These are phyloP conservation scores for Cytospora schulzeri DNA, from an alignment of 2,329 filamentous ascomycete genomes.

Conservation along the genomic window DNA sequence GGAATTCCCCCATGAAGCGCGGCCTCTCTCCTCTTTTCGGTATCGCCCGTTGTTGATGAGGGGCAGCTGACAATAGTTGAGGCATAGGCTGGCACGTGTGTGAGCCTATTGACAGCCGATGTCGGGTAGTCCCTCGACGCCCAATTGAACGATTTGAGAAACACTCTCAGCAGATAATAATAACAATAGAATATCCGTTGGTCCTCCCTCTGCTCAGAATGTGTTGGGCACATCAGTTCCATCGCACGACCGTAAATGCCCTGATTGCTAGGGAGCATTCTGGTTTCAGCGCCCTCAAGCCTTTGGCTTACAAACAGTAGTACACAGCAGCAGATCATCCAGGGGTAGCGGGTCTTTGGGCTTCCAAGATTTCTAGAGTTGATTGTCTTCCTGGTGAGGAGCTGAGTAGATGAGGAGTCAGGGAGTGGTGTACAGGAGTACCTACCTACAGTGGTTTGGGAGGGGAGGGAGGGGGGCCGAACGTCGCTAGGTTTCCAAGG, in stretches of 20 bases:
- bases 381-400: background rate
- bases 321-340: conserved; percentile 6
- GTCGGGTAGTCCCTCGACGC: too few species aligned
- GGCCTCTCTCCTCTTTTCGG: too few species aligned
- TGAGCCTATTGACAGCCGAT: too few species aligned
- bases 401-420: too few species aligned
- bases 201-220: background rate
- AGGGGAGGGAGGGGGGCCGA: too few species aligned
- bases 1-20: too few species aligned
- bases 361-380: conserved; percentile 9
- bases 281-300: background rate
- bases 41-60: background rate
- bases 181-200: background rate
- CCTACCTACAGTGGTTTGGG: too few species aligned
- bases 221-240: background rate
- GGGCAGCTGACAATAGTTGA: background rate
- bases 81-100: too few species aligned
- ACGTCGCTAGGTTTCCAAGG: background rate
- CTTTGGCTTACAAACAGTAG: too few species aligned
- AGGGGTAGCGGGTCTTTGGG: conserved; percentile 16
- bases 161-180: background rate
- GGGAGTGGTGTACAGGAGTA: conserved; percentile 13
- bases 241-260: background rate
- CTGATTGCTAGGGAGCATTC: background rate
- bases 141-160: background rate